These are phyloP conservation scores for Astraeus odoratus DNA, from an alignment of 768 basidiomycete species.

Conservation along the genomic window DNA sequence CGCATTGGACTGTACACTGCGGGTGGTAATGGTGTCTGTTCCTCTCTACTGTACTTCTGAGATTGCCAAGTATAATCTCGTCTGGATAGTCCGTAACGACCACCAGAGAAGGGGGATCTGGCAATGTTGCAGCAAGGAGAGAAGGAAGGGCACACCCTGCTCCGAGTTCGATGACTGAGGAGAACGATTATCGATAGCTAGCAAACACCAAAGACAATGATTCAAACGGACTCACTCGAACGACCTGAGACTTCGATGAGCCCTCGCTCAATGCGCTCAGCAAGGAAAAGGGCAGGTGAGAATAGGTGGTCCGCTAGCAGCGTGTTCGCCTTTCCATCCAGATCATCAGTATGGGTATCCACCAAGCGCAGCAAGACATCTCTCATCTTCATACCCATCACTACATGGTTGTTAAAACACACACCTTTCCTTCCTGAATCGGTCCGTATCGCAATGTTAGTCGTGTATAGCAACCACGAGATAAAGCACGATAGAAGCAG, in stretches of 20 bases:
- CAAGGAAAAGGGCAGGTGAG: constrained; percentile 60
- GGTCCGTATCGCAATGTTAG: too few relatives aligned
- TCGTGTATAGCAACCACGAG: too few relatives aligned
- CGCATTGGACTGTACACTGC: constrained; percentile 37
- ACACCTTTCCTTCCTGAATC: constrained; percentile 65
- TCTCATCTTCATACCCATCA: neutral
- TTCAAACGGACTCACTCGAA: constrained; percentile 31
- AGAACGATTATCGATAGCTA: neutral
- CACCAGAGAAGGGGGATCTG: constrained; percentile 42
- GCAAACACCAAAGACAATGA: neutral
- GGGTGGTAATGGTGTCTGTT: constrained; percentile 34
- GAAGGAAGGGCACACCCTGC: constrained; percentile 66
- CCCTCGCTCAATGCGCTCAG: constrained; percentile 56
- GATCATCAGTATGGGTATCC: too few relatives aligned
- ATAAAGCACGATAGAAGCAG: too few relatives aligned
- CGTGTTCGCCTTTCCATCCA: constrained; percentile 68
- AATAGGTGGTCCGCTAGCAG: constrained; percentile 70
- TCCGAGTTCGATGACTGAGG: constrained; percentile 62
- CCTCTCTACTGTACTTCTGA: constrained; percentile 45
- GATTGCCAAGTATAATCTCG: constrained; percentile 48
- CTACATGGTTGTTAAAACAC: constrained; percentile 5
- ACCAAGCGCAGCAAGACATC: too few relatives aligned
- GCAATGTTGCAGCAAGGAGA: constrained; percentile 43
- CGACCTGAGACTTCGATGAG: constrained; percentile 36
- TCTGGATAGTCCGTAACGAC: constrained; percentile 70